Base-by-base conservation (phyloP, 1,284 basidiomycete genomes). In the Hortiboletus rubellus region DNA sequence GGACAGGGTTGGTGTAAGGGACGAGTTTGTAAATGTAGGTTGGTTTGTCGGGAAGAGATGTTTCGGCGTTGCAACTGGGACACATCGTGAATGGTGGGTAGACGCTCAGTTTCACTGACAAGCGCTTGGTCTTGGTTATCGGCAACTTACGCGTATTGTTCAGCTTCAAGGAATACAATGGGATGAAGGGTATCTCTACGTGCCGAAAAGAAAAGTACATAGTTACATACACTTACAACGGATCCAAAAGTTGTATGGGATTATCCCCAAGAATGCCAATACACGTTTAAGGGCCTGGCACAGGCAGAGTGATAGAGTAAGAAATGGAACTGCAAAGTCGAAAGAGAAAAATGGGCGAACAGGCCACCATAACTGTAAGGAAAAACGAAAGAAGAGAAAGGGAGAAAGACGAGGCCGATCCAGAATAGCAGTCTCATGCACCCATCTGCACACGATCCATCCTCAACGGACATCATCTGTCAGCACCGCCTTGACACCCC, bases 401-500 rank as follows among this genome's bases (percentile, higher is more conserved):
- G 14, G 42, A 33, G 12, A 47, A 27, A 27, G 36, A 15, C 24
- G 10, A 38, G 42, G 30, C 44, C 42, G 48, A 54, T 57, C 46
- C 56, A 46, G 53, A 51, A 55, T 44, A 58, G 43, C 24, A 69
- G 43, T 51, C 55, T 54, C 48, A 34, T 66, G 51, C 56, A 52
- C 62, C 51, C 45, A 62, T 50, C 37, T 42, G 22, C 27, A 37
- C 30, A 37, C 41, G 40, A 52, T 52, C 43, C 47, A 38, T 24
- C 57, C 40, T 60, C 59, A 70, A 17, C 57, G 58, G 33, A 57
- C 55, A 36, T 69, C 63, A 9, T 80, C 81, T 40, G 80, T 79
- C 67, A 86, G 71, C 46, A 90, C 78, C 17, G 86, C 88, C 64
- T 82, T 85, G 27, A 91, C 87, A 24, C 89, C 89, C 4, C 89